Conservation (phyloP, 148 eudicot genomes). For the Chenopodium suecicum region DNA sequence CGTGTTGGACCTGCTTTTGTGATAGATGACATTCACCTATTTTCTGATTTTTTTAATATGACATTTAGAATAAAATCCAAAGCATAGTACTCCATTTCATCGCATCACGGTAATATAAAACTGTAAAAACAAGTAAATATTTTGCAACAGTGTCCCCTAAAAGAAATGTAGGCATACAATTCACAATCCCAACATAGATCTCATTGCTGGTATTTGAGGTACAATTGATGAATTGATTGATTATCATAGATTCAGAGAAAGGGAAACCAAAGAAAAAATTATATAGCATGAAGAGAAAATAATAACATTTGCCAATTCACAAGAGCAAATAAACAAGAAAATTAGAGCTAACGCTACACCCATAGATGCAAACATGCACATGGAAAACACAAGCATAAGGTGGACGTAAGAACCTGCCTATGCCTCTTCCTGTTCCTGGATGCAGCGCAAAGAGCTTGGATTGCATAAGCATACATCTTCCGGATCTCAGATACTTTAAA, state of each 20-base stretch:
- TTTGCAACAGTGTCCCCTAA: too few relatives aligned
- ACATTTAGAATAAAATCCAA: too few relatives aligned
- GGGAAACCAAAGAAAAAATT: neutral
- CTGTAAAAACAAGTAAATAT: too few relatives aligned
- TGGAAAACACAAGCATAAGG: conserved; percentile 17
- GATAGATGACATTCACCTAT: too few relatives aligned
- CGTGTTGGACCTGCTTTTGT: too few relatives aligned
- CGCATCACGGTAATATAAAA: too few relatives aligned
- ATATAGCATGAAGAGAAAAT: neutral
- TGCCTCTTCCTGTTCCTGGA: conserved; percentile 67
- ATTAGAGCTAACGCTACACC: neutral
- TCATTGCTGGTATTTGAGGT: neutral
- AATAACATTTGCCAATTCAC: neutral
- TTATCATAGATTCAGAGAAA: neutral
- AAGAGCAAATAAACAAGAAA: neutral
- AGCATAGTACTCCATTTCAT: too few relatives aligned
- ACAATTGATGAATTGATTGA: neutral
- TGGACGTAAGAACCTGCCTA: conserved; percentile 83
- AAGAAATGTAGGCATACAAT: too few relatives aligned
- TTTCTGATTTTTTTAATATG: too few relatives aligned
- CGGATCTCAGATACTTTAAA: conserved; percentile 90
- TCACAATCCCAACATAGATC: neutral
- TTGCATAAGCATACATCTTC: conserved; percentile 73
- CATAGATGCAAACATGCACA: conserved; percentile 8
- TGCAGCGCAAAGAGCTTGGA: conserved; percentile 81